Evolutionary conservation across 73 alveolate species (phyloP), one percentile per base, ranked within the genome.

Genomic region (Stentor coeruleus): DNA sequence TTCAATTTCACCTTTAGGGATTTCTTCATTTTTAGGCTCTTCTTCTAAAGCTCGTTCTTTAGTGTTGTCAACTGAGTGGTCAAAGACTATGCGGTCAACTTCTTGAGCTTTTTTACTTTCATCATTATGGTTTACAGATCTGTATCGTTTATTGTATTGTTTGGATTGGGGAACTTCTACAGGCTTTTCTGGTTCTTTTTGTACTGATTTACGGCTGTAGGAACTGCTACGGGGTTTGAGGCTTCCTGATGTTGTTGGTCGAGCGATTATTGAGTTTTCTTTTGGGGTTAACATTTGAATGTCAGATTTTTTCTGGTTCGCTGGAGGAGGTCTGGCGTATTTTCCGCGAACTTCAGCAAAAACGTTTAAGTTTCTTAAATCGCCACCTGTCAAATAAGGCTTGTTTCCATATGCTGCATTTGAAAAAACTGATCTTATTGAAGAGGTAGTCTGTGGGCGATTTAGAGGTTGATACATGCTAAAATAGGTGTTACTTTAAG

Each of bases 251-350:
- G 79, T 66, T 14, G 79, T 15, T 28, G 79, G 79, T 33, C 79
- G n/a, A 28, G 79, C n/a, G 41, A 66, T 33, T 66, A 66, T 20
- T 26, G n/a, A 20, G 37, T 66, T 66, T 66, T 66, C 79, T 66
- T 66, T 20, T 1, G 79, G 79, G 14, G 11, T 26, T 66, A 66
- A 2, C 39, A 66, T 26, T 26, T 37, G 37, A 20, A 26, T 66
- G 11, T 20, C 79, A 26, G 79, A 33, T 66, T 20, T 2, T 66
- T 66, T 20, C 15, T 20, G n/a, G n/a, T 20, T 20, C 11, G 79
- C 40, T 26, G 79, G 79, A 66, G 79, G 42, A 26, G 79, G 79
- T 1, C 79, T 20, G 11, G 79, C 79, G 79, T 66, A 66, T 66
- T 66, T 66, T 66, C 79, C 79, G 11, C 79, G n/a, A 1, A 66